Evolutionary conservation across 2,329 filamentous ascomycete species (phyloP).

Genomic region (Neurospora sp.): DNA sequence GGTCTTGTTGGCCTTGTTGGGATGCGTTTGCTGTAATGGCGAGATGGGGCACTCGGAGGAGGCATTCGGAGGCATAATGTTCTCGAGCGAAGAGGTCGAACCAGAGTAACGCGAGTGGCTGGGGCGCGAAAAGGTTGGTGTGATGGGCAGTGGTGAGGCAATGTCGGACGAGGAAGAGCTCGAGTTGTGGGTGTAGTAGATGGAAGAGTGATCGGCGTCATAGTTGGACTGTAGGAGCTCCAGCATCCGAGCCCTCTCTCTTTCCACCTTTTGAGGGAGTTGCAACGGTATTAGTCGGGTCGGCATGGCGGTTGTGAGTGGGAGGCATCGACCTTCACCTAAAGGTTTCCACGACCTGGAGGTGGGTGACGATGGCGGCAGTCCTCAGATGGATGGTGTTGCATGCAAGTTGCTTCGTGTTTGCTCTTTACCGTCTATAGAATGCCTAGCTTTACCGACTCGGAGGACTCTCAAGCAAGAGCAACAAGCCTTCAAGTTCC

Average conservation of each 20-base stretch:
- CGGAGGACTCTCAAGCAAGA: not conserved
- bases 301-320: constrained; percentile 27
- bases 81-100: constrained; percentile 68
- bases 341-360: not conserved
- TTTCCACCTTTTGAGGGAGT: constrained; percentile 43
- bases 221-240: constrained; percentile 21
- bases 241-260: constrained; percentile 29
- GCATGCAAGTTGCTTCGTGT: not conserved
- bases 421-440: not conserved
- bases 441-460: not conserved
- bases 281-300: constrained; percentile 42
- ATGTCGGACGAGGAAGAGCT: constrained; percentile 46
- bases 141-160: constrained; percentile 60
- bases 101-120: constrained; percentile 51
- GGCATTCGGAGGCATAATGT: constrained; percentile 30
- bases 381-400: not conserved
- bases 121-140: constrained; percentile 55
- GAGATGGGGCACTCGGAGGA: constrained; percentile 43
- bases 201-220: constrained; percentile 26
- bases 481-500: not conserved
- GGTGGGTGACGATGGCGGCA: not conserved
- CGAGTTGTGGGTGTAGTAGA: constrained; percentile 40
- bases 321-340: not conserved
- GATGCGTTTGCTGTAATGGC: constrained; percentile 34
- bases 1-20: constrained; percentile 43